Evolutionary conservation across 345 rosid genomes (phyloP), one percentile per base, ranked within the genome.

Genomic region (Gossypium anomalum): DNA sequence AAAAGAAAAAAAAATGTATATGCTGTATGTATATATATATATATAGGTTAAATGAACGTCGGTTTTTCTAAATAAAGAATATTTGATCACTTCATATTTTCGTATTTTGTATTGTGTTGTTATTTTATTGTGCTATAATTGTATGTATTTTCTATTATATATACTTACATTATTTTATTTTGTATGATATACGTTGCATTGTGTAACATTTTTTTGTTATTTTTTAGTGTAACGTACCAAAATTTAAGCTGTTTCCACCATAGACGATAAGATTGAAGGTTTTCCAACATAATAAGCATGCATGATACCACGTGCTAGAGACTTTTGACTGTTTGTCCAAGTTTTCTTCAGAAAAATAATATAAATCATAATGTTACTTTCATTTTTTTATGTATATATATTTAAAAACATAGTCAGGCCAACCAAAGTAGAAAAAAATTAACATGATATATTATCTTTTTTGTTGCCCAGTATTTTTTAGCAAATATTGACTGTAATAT

Each of bases 321-420:
- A 44, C 70, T 66, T 45, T 3, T 48, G 20, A 12, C 29, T 29
- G 29, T 15, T 9, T 49, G 58, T 48, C 72, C 15, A 68, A 68
- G 58, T 68, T 68, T 68, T 47, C 19, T 48, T 48, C 43, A 22
- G 0, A 22, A 68, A 45, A 47, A 20, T 20, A 9, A 25, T 48
- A 68, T 14, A 64, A n/a, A 11, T 43, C 19, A 64, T 0, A 9
- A 15, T 49, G 19, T 49, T 68, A 19, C 43, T 48, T 48, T 49
- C 57, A 7, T 34, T 34, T 34, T 29, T 64, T 1, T 17, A 34
- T 3, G 17, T 13, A 49, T 45, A 55, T 53, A n/a, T 57, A 2
- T 57, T 12, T 8, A 22, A 2, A 57, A 9, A 25, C 27, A 10
- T 59, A 27, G 72, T 68, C 72, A 68, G 72, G 72, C 72, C 71